Evolutionary conservation across 768 basidiomycete genomes (phyloP), one percentile per base, ranked within the genome.

Genomic region (Panellus pusillus): DNA sequence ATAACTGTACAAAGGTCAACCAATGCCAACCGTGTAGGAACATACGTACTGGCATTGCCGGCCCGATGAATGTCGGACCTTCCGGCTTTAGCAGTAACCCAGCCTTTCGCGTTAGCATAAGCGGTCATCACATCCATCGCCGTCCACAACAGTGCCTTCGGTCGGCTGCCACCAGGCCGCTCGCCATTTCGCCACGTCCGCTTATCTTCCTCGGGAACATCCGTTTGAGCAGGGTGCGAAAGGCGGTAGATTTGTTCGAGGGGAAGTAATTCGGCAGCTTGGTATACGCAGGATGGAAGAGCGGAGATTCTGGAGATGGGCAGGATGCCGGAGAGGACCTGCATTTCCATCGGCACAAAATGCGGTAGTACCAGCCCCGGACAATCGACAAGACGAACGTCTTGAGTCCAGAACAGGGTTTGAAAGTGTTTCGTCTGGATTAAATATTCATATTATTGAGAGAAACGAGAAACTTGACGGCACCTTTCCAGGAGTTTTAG

Each of bases 291-390:
- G 35, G 90, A 81, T 2, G 93, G 84, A 39, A 96, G 79, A 2
- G 93, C 90, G 24, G 91, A 84, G 47, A 95, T 81, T 39, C 85
- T 86, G 9, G 93, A 86, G 56, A 94, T 94, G 31, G 90, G 84
- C 15, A 91, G 72, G 59, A 87, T 80, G 12, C 86, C 87, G 28
- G 76, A 78, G 32, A 91, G 79, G 46, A 87, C 86, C 74, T 95
- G 92, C 65, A 86, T 80, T 68, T 93, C 91, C 83, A 92, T 84
- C 9, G 86, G 89, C 5, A 87, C 80, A 62, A 79, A 78, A 55
- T 84, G 88, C 9, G 96, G 96, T 77, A 96, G 86, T 3, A 98
- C 92, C 14, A 98, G 80, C 9, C 96, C 96, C 0, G 96, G 96
- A 63, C 96, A 98, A 69, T 98, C 96, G 35, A 93, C 92, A 9